These are phyloP conservation scores for Zarea fungicola DNA, from an alignment of 2,329 filamentous ascomycete genomes.

Conservation along the genomic window DNA sequence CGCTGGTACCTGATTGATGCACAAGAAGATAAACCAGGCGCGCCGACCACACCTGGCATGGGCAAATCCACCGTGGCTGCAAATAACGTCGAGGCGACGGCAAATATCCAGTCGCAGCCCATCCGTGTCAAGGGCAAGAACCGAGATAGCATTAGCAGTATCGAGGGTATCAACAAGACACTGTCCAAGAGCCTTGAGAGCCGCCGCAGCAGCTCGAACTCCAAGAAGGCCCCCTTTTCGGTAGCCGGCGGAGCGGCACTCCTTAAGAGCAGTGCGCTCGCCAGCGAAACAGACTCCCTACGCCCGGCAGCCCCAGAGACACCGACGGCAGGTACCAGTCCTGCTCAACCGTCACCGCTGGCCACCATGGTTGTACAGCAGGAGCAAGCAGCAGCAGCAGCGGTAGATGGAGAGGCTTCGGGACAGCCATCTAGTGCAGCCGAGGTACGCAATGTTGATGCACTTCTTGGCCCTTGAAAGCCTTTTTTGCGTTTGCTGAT, in stretches of 20 bases:
- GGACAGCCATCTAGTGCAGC: conserved; percentile 23
- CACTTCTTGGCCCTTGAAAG: conserved; percentile 41
- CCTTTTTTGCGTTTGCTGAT: conserved; percentile 8
- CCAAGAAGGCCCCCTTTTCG: conserved; percentile 65
- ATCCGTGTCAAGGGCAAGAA: conserved; percentile 40
- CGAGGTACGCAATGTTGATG: conserved; percentile 53
- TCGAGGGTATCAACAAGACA: conserved; percentile 70
- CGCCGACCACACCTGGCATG: conserved; percentile 85
- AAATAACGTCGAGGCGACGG: conserved; percentile 80
- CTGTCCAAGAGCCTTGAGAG: conserved; percentile 86
- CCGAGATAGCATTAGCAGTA: conserved; percentile 47
- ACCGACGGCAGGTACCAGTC: conserved; percentile 35
- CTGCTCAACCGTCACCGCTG: conserved; percentile 30
- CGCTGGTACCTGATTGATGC: conserved; percentile 97
- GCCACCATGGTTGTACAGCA: conserved; percentile 19
- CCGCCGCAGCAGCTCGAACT: conserved; percentile 80
- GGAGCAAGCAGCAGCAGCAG: conserved; percentile 16
- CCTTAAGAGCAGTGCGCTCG: conserved; percentile 46
- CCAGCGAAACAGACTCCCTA: conserved; percentile 56
- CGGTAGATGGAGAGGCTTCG: background rate
- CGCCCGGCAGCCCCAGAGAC: conserved; percentile 43
- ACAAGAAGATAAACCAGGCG: conserved; percentile 83
- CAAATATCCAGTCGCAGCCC: conserved; percentile 56
- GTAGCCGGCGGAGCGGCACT: conserved; percentile 35
- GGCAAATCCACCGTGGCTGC: conserved; percentile 88